A percentile compares a stretch with the other conserved stretches of the same genome.
These are phyloP conservation scores for Xylaria sp. DNA, from an alignment of 2,329 filamentous ascomycete species.

Conservation along the genomic window DNA sequence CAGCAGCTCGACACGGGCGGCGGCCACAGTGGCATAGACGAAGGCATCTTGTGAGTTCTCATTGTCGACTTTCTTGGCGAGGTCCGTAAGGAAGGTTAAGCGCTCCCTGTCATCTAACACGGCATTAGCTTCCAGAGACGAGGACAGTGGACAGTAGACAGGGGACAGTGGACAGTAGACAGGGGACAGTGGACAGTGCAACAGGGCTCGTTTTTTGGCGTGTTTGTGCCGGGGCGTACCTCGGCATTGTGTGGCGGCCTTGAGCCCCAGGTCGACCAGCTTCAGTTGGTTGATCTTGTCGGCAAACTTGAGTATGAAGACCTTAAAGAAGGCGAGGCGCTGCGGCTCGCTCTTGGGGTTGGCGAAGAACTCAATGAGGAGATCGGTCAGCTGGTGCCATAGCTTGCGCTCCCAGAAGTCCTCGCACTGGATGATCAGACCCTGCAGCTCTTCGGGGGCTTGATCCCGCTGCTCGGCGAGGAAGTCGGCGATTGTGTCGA, in stretches of 20 bases:
- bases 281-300: slow-evolving; percentile 99
- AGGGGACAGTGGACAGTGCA: neutral
- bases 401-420: slow-evolving; percentile 98
- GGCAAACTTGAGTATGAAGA: slow-evolving; percentile 94
- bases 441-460: slow-evolving; percentile 87
- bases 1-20: slow-evolving; percentile 86
- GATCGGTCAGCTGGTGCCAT: slow-evolving; percentile 97
- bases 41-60: slow-evolving; percentile 94
- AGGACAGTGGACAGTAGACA: too few relatives aligned
- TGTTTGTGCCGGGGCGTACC: slow-evolving; percentile 59
- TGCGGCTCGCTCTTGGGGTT: slow-evolving; percentile 82
- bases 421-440: slow-evolving; percentile 90
- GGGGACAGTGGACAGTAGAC: neutral
- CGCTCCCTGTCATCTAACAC: slow-evolving; percentile 84
- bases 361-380: slow-evolving; percentile 88
- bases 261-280: slow-evolving; percentile 89
- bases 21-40: slow-evolving; percentile 91
- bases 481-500: slow-evolving; percentile 90
- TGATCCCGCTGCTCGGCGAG: slow-evolving; percentile 89
- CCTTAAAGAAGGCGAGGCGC: slow-evolving; percentile 90
- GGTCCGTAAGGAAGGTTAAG: slow-evolving; percentile 82
- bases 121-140: slow-evolving; percentile 11
- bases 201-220: neutral
- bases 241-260: slow-evolving; percentile 85
- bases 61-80: slow-evolving; percentile 90